Evolutionary conservation across 345 rosid genomes (phyloP), one percentile per base, ranked within the genome.

Genomic region (Boechera retrofracta): DNA sequence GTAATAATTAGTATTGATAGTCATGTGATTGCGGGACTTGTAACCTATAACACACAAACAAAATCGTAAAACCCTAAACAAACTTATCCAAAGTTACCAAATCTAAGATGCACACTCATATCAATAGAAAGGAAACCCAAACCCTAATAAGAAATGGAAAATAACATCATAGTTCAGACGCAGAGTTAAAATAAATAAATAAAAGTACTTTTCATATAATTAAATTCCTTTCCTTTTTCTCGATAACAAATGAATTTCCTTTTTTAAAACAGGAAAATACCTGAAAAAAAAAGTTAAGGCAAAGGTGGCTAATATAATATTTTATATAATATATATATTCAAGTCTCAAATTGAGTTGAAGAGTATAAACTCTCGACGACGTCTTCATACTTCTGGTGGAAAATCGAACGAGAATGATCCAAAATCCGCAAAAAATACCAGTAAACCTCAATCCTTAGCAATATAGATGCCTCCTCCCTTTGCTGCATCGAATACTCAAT

Each of bases 91-190:
- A 18, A 18, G 21, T 18, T 18, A 18, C 21, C 21, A 18, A 18
- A 18, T 18, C 16, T 55, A 32, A 7, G 21, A 57, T 16, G 39
- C 61, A 4, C 12, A 57, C 39, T 57, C 63, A 32, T 33, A 12
- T 10, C 31, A 18, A 21, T 5, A 10, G n/a, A 18, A 36, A 11
- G 48, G 16, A 61, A 38, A 38, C n/a, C 11, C 31, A 11, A 61
- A 61, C 15, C 32, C 29, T 16, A 16, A 16, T 18, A 21, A 61
- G 6, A 64, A 64, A 64, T 45, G 69, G 69, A 64, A 64, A 29
- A 9, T 26, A 39, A 11, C 0, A 62, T 16, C 32, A 6, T 24
- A 11, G 15, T 21, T 62, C n/a, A 24, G 1, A 64, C 11, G 31
- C 66, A 1, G 5, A 45, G n/a, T 29, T 13, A 13, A 64, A 16